Conservation (phyloP, 2,329 filamentous ascomycete species). For the Pseudocercospora eumusae region DNA sequence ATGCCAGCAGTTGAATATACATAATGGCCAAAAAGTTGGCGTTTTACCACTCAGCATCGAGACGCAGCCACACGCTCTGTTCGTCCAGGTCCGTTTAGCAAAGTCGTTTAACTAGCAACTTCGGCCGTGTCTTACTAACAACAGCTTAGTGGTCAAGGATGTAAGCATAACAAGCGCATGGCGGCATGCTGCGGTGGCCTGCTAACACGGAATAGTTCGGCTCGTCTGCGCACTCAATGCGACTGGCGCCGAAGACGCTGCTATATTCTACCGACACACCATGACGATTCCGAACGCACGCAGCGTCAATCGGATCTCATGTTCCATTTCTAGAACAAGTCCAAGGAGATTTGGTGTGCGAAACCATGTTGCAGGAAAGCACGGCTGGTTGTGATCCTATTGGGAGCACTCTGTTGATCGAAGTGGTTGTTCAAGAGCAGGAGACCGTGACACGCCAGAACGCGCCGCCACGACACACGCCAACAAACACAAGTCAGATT, state of each 20-base stretch:
- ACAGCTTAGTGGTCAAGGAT: slow-evolving; percentile 20
- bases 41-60: slow-evolving; percentile 1
- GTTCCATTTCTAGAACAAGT: background rate
- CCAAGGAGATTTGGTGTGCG: background rate
- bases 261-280: background rate
- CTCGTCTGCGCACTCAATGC: slow-evolving; percentile 18
- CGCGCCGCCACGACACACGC: background rate
- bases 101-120: slow-evolving; percentile 2
- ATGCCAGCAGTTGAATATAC: slow-evolving; percentile 4
- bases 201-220: slow-evolving; percentile 18
- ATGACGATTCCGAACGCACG: background rate
- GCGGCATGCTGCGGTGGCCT: background rate
- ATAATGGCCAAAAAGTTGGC: slow-evolving; percentile 7
- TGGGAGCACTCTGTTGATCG: background rate
- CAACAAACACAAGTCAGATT: background rate
- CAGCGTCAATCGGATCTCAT: background rate
- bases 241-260: slow-evolving; percentile 16
- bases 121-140: slow-evolving; percentile 9
- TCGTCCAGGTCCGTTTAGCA: slow-evolving; percentile 17
- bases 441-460: background rate
- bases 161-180: slow-evolving; percentile 19
- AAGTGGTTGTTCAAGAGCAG: background rate
- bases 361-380: background rate
- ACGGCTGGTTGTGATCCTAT: background rate
- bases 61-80: slow-evolving; percentile 11